These are phyloP conservation scores for Cenchrus purpureus DNA, from an alignment of 176 grass and related monocot species.

Conservation along the genomic window DNA sequence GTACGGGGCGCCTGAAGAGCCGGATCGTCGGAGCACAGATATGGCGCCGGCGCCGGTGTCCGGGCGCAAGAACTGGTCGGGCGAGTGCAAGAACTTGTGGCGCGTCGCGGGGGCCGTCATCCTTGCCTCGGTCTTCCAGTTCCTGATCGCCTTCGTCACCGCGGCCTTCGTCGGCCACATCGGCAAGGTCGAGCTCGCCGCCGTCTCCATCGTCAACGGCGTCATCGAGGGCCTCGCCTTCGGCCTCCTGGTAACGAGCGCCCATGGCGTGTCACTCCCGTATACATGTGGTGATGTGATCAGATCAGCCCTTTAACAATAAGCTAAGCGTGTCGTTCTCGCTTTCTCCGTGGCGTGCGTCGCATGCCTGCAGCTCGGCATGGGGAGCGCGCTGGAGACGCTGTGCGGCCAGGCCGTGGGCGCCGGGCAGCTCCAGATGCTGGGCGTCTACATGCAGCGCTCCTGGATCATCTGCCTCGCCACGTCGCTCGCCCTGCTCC, in stretches of 20 bases:
- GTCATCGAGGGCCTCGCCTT: conserved; percentile 66
- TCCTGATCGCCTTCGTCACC: conserved; percentile 63
- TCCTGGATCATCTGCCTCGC: conserved; percentile 76
- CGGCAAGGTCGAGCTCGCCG: conserved; percentile 59
- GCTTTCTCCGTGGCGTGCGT: neutral
- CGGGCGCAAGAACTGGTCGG: conserved; percentile 36
- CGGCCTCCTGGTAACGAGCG: conserved; percentile 58
- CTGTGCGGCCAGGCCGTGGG: conserved; percentile 80
- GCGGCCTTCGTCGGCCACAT: conserved; percentile 62
- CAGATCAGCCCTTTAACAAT: neutral
- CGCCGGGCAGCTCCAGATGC: conserved; percentile 57
- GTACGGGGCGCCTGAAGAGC: neutral
- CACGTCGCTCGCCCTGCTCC: conserved; percentile 47
- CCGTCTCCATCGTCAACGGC: conserved; percentile 58
- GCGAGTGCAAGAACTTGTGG: conserved; percentile 63
- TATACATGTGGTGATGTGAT: too few species aligned
- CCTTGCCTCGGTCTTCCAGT: conserved; percentile 59
- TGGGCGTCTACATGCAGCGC: conserved; percentile 74
- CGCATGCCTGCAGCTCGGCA: conserved; percentile 52
- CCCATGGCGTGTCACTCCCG: too few species aligned
- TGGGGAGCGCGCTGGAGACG: conserved; percentile 86
- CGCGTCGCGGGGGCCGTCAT: conserved; percentile 61
- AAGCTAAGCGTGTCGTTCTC: neutral
- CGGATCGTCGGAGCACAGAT: conserved; percentile 23
- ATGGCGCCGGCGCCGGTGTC: conserved; percentile 15